phyloP scores from a whole-genome alignment of 148 eudicot genomes.

The Vaccinium corymbosum region DNA sequence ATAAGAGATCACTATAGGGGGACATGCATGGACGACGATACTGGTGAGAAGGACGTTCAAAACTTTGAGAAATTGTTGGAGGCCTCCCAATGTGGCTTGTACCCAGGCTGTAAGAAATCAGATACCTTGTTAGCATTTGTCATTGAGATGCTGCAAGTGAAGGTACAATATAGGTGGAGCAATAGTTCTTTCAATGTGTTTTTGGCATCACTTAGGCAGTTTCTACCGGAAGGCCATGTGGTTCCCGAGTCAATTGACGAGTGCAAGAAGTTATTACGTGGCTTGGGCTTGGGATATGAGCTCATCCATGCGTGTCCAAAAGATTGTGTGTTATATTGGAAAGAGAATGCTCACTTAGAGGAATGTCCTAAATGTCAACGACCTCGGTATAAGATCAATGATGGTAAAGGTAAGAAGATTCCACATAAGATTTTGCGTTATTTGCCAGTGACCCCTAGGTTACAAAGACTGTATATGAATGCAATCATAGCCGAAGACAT shows the following conservation, averaged over 20 bases:
- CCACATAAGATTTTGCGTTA: neutral
- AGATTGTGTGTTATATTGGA: neutral
- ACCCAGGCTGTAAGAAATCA: neutral
- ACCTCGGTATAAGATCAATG: neutral
- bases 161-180: neutral
- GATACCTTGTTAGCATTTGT: neutral
- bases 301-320: neutral
- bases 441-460: neutral
- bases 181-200: neutral
- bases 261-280: neutral
- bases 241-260: neutral
- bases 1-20: neutral
- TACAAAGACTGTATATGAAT: slow-evolving; percentile 1
- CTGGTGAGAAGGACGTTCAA: neutral
- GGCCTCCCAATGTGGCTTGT: neutral
- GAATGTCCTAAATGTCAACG: neutral
- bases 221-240: neutral
- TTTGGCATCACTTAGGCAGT: neutral
- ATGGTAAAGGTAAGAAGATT: neutral
- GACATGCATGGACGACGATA: neutral
- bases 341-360: neutral
- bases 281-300: neutral
- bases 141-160: neutral
- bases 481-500: neutral
- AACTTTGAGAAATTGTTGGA: neutral